Base-by-base conservation (phyloP, 2,329 filamentous ascomycete species). In the Dactylellina leptospora region DNA sequence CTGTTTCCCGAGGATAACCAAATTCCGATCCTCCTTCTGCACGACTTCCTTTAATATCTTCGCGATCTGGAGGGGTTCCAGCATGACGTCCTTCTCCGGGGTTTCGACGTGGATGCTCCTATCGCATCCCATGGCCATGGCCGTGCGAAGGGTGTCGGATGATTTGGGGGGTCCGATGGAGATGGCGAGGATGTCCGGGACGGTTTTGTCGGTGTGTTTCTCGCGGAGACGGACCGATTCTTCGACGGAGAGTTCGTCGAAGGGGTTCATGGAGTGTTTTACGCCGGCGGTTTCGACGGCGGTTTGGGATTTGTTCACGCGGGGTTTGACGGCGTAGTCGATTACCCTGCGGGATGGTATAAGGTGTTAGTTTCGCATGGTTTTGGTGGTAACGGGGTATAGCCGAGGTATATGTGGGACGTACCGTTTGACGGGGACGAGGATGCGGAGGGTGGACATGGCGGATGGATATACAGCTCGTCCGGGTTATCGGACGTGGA, bases 111-210 rank as follows among this genome's bases (percentile, higher is more conserved):
- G 92, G 79, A 99, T 89, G 40, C 83, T 89, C 20, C 93, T 89
- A 85, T 99, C 95, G 13, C 93, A 95, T 75, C 95, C 95, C 92
- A 99, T 97, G 77, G 95, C 95, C 92, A 99, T 95, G 66, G 95
- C 95, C 13, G 93, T 99, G 68, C 95, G 92, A 61, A 99, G 86
- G 13, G 93, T 88, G 79, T 99, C 95, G 77, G 87, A 86, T 28
- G 91, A 85, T 84, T 97, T 99, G 70, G 92, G 79, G 1, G 93
- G 93, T 3, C 95, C 95, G 54, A 92, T 93, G 60, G 88, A 90
- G 80, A 97, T 87, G 77, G 91, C 90, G 79, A 95, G 88, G 79
- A 99, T 97, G 80, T 97, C 92, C 76, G 92, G 89, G 74, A 99
- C 93, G 77, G 89, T 88, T 75, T 86, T 84, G 16, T 87, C 85